Base-by-base conservation (phyloP, 208 protist genomes). In the Crithidia expoeki region DNA sequence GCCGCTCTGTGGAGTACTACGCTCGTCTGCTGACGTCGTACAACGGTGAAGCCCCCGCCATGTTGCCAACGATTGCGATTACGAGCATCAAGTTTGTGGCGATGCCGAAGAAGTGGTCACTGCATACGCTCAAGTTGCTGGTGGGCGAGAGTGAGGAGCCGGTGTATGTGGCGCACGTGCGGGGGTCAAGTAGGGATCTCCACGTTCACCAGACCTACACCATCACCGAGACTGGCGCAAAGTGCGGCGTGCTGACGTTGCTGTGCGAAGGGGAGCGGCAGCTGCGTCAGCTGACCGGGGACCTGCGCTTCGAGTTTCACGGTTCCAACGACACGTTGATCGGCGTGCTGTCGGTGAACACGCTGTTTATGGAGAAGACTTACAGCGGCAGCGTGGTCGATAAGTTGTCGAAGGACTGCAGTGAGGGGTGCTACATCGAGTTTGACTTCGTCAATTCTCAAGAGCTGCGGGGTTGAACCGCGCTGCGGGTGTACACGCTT, bases 1-100 rank as follows among this genome's bases (percentile, higher is more conserved):
- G 63, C 14, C 74, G 91, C 1, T 93, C 84, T 55, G 85, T 94
- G 4, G 27, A 68, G 42, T 96, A 96, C 64, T 94, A 91, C 62
- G 80, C 84, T 44, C 61, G 58, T 6, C 72, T 93, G 23, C 52
- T 80, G 59, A 25, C 52, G n/a, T 60, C 81, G 14, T 85, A 79
- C 61, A 52, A 44, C 23, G 82, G 84, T 27, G 36, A 79, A 23
- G 71, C 88, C n/a, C 79, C 86, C 23, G 59, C 14, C 10, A 33
- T 63, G 21, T 33, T 82, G 25, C 80, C 86, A 12, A 42, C 52
- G 10, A 42, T 89, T 23, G 17, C 46, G 5, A 70, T 92, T n/a
- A 40, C 66, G 16, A 16, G 56, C 1, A 81, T 87, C n/a, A 52
- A 69, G 19, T 52, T 81, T 33, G 67, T 73, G 0, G 58, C 19